Conservation (phyloP, 176 grass and related monocot species). For the Ampelocalamus luodianensis region DNA sequence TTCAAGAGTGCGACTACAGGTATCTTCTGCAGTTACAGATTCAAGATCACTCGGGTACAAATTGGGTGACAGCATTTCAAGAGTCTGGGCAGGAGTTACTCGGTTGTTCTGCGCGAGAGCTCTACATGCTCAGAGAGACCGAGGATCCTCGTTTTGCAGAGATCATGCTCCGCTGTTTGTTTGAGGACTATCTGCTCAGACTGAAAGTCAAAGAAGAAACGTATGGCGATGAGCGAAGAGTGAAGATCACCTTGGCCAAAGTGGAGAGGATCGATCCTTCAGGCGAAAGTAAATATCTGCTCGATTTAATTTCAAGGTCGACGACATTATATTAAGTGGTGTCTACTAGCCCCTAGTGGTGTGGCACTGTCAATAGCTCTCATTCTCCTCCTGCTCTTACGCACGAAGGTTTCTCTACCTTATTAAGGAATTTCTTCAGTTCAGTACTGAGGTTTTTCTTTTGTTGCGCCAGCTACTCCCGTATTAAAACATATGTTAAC, state of each 20-base stretch:
- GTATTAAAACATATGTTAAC: not conserved
- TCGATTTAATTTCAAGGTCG: constrained; percentile 53
- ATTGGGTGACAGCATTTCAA: constrained; percentile 87
- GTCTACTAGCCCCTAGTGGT: not conserved
- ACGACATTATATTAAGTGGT: constrained; percentile 22
- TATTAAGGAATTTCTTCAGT: constrained; percentile 1
- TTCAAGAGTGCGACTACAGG: constrained; percentile 88
- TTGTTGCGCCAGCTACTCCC: not conserved
- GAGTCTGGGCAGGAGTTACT: constrained; percentile 78
- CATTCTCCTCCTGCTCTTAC: not conserved
- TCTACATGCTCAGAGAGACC: constrained; percentile 57
- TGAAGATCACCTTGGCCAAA: constrained; percentile 72
- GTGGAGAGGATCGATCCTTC: constrained; percentile 75
- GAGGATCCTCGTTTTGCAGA: constrained; percentile 60
- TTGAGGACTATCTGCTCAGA: constrained; percentile 65
- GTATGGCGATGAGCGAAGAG: constrained; percentile 71
- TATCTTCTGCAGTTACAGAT: constrained; percentile 88
- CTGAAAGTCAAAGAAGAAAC: constrained; percentile 93
- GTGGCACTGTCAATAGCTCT: not conserved
- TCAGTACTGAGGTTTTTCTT: not conserved
- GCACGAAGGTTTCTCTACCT: not conserved
- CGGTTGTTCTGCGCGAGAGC: constrained; percentile 70
- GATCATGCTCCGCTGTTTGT: constrained; percentile 60
- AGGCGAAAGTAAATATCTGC: constrained; percentile 74
- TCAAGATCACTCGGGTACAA: constrained; percentile 85